Conservation (phyloP, 2,329 filamentous ascomycete genomes). For the Talaromyces amestolkiae region DNA sequence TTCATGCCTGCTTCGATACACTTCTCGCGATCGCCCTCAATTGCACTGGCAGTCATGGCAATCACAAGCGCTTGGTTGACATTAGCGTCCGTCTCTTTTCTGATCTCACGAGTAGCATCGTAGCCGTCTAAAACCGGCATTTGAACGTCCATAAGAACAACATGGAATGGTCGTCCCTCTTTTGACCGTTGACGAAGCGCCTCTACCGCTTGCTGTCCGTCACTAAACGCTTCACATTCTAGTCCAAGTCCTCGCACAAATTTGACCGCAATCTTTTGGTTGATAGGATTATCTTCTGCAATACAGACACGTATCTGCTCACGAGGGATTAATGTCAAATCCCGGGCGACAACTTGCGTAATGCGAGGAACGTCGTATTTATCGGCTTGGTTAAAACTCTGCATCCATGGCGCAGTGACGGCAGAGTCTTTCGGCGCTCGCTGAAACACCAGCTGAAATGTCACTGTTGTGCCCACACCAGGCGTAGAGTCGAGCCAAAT, state of each 20-base stretch:
- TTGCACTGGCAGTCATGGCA: conserved; percentile 94
- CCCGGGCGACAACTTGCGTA: conserved; percentile 52
- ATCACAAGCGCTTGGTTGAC: conserved; percentile 87
- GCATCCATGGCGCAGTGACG: conserved; percentile 58
- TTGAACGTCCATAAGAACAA: conserved; percentile 93
- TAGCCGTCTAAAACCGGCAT: conserved; percentile 95
- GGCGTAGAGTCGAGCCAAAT: conserved; percentile 79
- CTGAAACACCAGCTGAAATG: conserved; percentile 80
- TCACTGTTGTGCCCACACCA: conserved; percentile 59
- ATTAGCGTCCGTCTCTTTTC: conserved; percentile 70
- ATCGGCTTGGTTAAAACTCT: conserved; percentile 41
- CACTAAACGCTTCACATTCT: conserved; percentile 82
- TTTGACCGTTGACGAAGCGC: conserved; percentile 71
- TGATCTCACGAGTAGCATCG: conserved; percentile 80
- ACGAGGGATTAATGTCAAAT: conserved; percentile 70
- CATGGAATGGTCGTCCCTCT: conserved; percentile 76
- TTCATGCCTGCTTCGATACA: conserved; percentile 97
- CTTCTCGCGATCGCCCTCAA: conserved; percentile 91
- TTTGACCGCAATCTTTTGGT: conserved; percentile 88
- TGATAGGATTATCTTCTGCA: conserved; percentile 92
- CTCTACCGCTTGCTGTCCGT: conserved; percentile 83
- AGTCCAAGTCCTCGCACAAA: conserved; percentile 86
- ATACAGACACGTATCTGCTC: conserved; percentile 84
- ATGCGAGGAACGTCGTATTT: conserved; percentile 36
- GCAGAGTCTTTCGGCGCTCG: conserved; percentile 66